Base-by-base conservation (phyloP, 768 basidiomycete genomes). In the Dendrothele bispora region DNA sequence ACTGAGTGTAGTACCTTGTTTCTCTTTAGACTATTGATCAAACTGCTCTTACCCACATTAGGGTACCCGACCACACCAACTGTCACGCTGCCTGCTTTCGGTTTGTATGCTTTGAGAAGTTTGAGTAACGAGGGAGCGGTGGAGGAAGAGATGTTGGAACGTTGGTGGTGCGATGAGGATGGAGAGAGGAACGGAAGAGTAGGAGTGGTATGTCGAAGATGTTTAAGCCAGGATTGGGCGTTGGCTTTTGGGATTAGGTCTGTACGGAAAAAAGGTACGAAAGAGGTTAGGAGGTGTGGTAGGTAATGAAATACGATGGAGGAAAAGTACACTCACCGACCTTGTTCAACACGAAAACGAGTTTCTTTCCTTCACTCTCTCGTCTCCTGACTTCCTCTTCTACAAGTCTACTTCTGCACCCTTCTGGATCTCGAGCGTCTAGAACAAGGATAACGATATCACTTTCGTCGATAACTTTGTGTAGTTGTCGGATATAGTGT, bases 291-390 rank as follows among this genome's bases (percentile, higher is more conserved):
- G 22, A 47, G 15, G 18, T 11, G 38, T 26, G 15, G 15, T 7
- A 4, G 37, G 28, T 32, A 14, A 18, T 35, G 11, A 43, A n/a
- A 18, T 18, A 39, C 15, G 46, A 34, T 18, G 32, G 41, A 20
- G 46, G 27, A 28, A 25, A 36, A 47, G 22, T 39, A 18, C 12
- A 68, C 84, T 48, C 51, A 93, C 95, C 95, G 49, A 97, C 88
- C 71, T 99, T 98, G 66, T 98, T 98, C n/a, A 99, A 64, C 3
- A 98, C 91, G 45, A 93, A 91, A 2, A 99, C 84, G 25, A 98
- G 70, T 61, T 84, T 89, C 74, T 99, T 99, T 7, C 94, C 90
- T 53, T 95, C 90, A 20, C 72, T 73, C 61, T 95, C 93, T 28
- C 89, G 76, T 53, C 91, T 73, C 37, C 88, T 74, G 1, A 97